A percentile compares a stretch with the other conserved stretches of the same genome.
These are phyloP conservation scores for Pythium dissimile DNA, from an alignment of 352 stramenopile species.

Conservation along the genomic window DNA sequence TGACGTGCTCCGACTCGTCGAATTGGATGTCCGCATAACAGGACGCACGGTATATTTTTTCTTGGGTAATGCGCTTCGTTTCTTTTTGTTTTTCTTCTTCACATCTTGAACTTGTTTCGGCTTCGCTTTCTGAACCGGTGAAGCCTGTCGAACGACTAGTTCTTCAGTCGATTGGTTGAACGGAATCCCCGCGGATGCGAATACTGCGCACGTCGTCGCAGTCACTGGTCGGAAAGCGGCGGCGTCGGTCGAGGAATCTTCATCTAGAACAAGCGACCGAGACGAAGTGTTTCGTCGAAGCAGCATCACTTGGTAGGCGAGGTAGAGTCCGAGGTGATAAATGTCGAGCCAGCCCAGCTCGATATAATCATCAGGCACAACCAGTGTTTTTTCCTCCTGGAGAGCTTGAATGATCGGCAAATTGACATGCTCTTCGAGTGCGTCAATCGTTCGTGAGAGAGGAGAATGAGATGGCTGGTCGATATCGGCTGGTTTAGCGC, in stretches of 20 bases:
- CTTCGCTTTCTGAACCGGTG: not conserved
- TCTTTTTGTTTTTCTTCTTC: slow-evolving; percentile 17
- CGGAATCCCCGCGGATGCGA: slow-evolving; percentile 24
- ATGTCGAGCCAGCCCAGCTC: slow-evolving; percentile 46
- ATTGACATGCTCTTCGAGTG: not conserved
- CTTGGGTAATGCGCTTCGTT: not conserved
- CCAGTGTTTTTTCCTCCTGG: slow-evolving; percentile 47
- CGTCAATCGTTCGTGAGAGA: not conserved
- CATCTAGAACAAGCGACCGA: slow-evolving; percentile 32
- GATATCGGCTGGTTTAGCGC: no score
- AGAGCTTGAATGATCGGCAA: slow-evolving; percentile 31
- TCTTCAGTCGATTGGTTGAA: slow-evolving; percentile 26
- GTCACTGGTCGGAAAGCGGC: slow-evolving; percentile 21
- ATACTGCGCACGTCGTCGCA: slow-evolving; percentile 21
- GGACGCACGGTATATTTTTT: slow-evolving; percentile 14
- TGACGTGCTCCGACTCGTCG: no score
- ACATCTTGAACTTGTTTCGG: not conserved
- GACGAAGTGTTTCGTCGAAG: slow-evolving; percentile 51
- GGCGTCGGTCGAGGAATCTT: slow-evolving; percentile 3
- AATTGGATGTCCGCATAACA: not conserved
- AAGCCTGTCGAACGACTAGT: slow-evolving; percentile 18
- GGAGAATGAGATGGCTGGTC: not conserved
- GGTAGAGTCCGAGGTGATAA: slow-evolving; percentile 40
- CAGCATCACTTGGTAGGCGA: slow-evolving; percentile 48
- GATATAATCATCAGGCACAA: slow-evolving; percentile 33